A percentile compares a stretch with the other conserved stretches of the same genome.
phyloP scores from a whole-genome alignment of 108 stramenopile genomes.

The Cylindrotheca fusiformis region DNA sequence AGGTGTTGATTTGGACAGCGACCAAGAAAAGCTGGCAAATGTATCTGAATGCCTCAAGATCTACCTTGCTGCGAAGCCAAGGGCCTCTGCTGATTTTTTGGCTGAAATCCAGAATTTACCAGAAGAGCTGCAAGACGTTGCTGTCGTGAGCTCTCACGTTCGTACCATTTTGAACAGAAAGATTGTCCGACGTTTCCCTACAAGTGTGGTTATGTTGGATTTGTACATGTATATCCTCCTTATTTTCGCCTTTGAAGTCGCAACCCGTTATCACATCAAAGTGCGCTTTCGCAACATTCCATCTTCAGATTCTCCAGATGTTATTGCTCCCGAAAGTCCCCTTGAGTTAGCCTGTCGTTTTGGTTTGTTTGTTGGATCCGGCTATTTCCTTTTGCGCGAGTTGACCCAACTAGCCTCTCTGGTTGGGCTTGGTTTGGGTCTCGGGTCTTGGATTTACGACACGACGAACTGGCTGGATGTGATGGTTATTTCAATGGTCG shows the following conservation, averaged over 20 bases:
- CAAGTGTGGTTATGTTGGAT: constrained; percentile 74
- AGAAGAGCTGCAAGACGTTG: constrained; percentile 78
- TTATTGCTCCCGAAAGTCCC: background rate
- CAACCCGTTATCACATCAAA: constrained; percentile 65
- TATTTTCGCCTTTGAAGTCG: constrained; percentile 70
- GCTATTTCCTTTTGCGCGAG: constrained; percentile 74
- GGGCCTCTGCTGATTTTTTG: constrained; percentile 67
- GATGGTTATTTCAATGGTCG: constrained; percentile 62
- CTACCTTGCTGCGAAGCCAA: constrained; percentile 64
- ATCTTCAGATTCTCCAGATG: constrained; percentile 1
- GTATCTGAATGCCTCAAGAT: constrained; percentile 64
- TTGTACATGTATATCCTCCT: constrained; percentile 56
- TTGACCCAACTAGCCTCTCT: constrained; percentile 60
- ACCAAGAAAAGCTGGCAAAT: constrained; percentile 41
- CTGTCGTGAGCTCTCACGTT: constrained; percentile 73
- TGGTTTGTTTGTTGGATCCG: constrained; percentile 48
- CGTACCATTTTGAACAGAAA: constrained; percentile 77
- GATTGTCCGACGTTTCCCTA: constrained; percentile 79
- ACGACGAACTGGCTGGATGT: constrained; percentile 81
- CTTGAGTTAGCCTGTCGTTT: background rate
- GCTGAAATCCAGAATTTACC: constrained; percentile 79
- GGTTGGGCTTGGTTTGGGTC: constrained; percentile 39
- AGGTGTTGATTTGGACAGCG: constrained; percentile 16
- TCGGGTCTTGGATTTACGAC: constrained; percentile 66
- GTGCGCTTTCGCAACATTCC: constrained; percentile 28